A percentile compares a stretch with the other conserved stretches of the same genome.
phyloP scores from a whole-genome alignment of 2,329 filamentous ascomycete genomes.

The Colletotrichum caudatum region DNA sequence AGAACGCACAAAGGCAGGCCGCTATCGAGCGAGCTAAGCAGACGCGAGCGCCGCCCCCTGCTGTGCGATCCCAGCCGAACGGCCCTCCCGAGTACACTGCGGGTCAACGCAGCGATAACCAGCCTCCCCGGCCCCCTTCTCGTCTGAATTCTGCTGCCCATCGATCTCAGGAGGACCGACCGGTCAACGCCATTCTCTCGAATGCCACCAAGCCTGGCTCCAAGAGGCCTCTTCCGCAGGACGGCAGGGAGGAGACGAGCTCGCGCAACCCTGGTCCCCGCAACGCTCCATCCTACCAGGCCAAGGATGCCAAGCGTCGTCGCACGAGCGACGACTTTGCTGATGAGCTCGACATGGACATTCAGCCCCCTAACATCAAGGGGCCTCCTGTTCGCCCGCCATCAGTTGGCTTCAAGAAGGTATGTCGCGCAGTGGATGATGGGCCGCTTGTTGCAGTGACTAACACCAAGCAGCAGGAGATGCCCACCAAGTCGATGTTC shows the following conservation, averaged over 20 bases:
- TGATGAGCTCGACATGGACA: constrained; percentile 70
- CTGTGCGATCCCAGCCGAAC: constrained; percentile 66
- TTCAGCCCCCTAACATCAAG: constrained; percentile 73
- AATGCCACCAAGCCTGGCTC: constrained; percentile 77
- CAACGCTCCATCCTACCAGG: constrained; percentile 72
- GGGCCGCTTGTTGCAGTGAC: not conserved
- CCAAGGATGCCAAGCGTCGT: constrained; percentile 81
- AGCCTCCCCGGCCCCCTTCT: constrained; percentile 60
- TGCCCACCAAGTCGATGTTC: constrained; percentile 70
- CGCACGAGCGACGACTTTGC: constrained; percentile 81
- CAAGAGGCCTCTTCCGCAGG: constrained; percentile 79
- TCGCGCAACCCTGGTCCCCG: constrained; percentile 62
- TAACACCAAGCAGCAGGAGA: constrained; percentile 59
- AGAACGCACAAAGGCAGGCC: constrained; percentile 72
- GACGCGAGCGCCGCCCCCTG: constrained; percentile 71
- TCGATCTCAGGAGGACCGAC: constrained; percentile 71
- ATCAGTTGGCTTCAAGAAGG: constrained; percentile 77
- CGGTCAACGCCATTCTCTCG: constrained; percentile 69
- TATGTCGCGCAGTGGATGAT: constrained; percentile 53
- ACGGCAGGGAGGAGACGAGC: constrained; percentile 68
- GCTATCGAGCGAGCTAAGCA: constrained; percentile 75
- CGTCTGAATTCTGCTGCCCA: constrained; percentile 68
- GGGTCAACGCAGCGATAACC: constrained; percentile 47
- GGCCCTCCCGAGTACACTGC: constrained; percentile 60
- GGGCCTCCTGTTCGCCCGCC: constrained; percentile 83